A percentile compares a stretch with the other conserved stretches of the same genome.
Conservation (phyloP, 352 stramenopile species). For the Saprolegnia diclina region DNA sequence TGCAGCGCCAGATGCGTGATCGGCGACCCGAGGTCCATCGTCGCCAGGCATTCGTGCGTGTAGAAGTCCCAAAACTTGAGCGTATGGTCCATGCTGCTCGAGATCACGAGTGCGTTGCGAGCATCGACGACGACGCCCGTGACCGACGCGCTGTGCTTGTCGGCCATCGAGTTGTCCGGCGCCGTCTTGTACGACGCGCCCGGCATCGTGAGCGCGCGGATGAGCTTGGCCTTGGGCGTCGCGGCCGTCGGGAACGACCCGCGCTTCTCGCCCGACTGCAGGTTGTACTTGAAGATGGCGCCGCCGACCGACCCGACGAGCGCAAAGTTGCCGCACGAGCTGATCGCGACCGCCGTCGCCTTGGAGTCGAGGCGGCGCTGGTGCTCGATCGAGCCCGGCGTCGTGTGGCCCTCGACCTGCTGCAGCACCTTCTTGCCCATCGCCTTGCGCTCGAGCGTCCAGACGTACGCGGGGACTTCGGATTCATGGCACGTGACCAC, state of each 20-base stretch:
- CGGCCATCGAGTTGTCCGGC: constrained; percentile 21
- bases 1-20: constrained; percentile 81
- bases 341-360: constrained; percentile 68
- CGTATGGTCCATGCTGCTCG: constrained; percentile 76
- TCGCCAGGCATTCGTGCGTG: constrained; percentile 52
- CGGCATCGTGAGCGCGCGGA: constrained; percentile 56
- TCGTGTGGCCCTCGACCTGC: constrained; percentile 76
- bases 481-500: constrained; percentile 93
- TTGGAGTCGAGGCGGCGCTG: constrained; percentile 58
- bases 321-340: constrained; percentile 92
- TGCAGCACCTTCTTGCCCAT: constrained; percentile 91
- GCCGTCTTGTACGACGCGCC: constrained; percentile 36
- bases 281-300: constrained; percentile 93
- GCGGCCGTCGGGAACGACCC: constrained; percentile 86
- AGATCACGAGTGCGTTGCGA: constrained; percentile 75
- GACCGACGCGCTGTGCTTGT: constrained; percentile 72
- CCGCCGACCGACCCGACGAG: constrained; percentile 90
- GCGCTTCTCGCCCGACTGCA: constrained; percentile 90
- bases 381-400: constrained; percentile 51
- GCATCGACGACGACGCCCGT: constrained; percentile 85
- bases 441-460: constrained; percentile 88
- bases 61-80: constrained; percentile 90
- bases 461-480: constrained; percentile 92
- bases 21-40: constrained; percentile 69
- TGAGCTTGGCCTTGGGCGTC: constrained; percentile 58